Base-by-base conservation (phyloP, 148 eudicot species). In the Arctostaphylos glauca region DNA sequence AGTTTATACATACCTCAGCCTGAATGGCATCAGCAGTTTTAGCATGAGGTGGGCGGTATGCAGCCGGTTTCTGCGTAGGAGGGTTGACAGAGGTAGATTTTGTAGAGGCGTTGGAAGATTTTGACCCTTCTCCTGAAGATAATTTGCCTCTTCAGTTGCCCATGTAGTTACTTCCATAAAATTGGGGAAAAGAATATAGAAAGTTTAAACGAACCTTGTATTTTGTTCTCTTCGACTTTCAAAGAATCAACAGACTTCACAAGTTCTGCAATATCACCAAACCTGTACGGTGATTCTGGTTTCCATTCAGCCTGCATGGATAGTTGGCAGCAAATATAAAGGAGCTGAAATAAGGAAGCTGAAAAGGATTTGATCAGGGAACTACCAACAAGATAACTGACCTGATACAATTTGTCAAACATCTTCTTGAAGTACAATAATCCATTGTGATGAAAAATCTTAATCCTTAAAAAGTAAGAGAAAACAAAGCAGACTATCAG, bases 31-130 rank as follows among this genome's bases (percentile, higher is more conserved):
- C 97, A 55, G 96, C 94, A 89, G 89, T 87, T 91, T 92, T 97
- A 55, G 95, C 97, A 84, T 90, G 94, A 86, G 99, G 99, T 53
- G 99, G 99, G 25, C 94, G 93, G 91, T 97, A 97, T 84, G 98
- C 98, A 85, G 94, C 92, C 84, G 97, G 93, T 90, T 96, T 96
- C 78, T 88, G 93, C 31, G 83, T 56, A 64, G 92, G 81, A 48
- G 91, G 88, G 77, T 89, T 93, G n/a, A 81, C 82, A 48, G 89
- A 76, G 60, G 84, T 77, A 46, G 93, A 55, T 91, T 89, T 92
- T 84, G 91, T 48, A 52, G 90, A 68, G 74, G 80, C 64, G 83
- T 89, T 90, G 80, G 92, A 82, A 81, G 97, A 60, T 87, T 94
- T 96, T 74, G 92, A 85, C 72, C 91, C 97, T 91, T 86, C 88